Evolutionary conservation across 2,329 filamentous ascomycete species (phyloP).

Genomic region (Colletotrichum liriopes): DNA sequence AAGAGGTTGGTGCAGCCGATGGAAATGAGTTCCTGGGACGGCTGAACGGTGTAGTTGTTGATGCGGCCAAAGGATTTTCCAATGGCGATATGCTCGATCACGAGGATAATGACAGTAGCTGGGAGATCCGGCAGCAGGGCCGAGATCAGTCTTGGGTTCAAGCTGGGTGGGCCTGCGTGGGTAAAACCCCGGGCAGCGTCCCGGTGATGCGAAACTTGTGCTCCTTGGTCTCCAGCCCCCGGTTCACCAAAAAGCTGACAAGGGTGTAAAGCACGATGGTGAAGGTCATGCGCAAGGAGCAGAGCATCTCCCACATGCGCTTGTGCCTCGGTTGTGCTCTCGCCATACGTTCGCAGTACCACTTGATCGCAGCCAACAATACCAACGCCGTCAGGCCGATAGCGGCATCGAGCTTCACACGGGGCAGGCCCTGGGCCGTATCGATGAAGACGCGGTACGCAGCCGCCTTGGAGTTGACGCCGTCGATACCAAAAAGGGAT

Average conservation of each 20-base stretch:
- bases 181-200: slow-evolving; percentile 69
- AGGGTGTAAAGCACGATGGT: slow-evolving; percentile 83
- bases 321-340: slow-evolving; percentile 72
- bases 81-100: slow-evolving; percentile 89
- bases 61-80: slow-evolving; percentile 86
- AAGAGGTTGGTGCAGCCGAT: slow-evolving; percentile 84
- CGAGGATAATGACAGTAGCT: slow-evolving; percentile 80
- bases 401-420: slow-evolving; percentile 77
- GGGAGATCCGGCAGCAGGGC: slow-evolving; percentile 76
- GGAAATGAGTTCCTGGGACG: slow-evolving; percentile 84
- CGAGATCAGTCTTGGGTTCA: slow-evolving; percentile 70
- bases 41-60: slow-evolving; percentile 84
- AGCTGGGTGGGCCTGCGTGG: slow-evolving; percentile 71
- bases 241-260: slow-evolving; percentile 79
- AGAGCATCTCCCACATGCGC: slow-evolving; percentile 80
- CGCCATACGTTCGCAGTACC: slow-evolving; percentile 71
- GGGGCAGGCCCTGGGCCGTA: slow-evolving; percentile 62
- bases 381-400: slow-evolving; percentile 79
- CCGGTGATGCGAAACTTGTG: slow-evolving; percentile 75
- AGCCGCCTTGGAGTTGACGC: slow-evolving; percentile 64
- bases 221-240: slow-evolving; percentile 62
- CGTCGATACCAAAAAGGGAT: slow-evolving; percentile 66
- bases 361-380: slow-evolving; percentile 75
- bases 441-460: slow-evolving; percentile 68
- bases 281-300: slow-evolving; percentile 82